Conservation (phyloP, 768 basidiomycete species). For the Suillus tomentosus region DNA sequence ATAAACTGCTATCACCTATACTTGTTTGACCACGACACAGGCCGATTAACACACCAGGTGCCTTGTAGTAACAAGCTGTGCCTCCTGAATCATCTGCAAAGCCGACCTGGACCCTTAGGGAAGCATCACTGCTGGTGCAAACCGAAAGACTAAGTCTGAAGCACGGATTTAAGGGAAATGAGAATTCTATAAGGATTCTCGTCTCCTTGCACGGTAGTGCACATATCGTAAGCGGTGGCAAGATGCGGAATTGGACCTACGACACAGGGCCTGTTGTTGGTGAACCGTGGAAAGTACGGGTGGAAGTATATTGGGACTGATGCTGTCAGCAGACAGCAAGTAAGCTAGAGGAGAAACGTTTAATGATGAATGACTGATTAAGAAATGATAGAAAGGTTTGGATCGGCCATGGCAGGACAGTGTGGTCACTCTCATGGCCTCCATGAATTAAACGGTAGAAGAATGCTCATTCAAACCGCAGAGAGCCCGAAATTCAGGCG, state of each 20-base stretch:
- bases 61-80: neutral
- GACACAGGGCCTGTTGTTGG: neutral
- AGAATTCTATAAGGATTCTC: neutral
- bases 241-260: neutral
- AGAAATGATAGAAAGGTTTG: neutral
- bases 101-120: neutral
- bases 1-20: neutral
- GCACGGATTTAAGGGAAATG: neutral
- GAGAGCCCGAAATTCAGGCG: neutral
- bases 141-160: neutral
- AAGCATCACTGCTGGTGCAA: neutral
- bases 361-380: neutral
- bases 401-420: neutral
- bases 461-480: neutral
- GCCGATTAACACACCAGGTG: neutral
- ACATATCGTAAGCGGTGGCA: neutral
- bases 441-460: neutral
- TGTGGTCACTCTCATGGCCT: neutral
- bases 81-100: neutral
- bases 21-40: neutral
- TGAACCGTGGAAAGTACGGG: neutral
- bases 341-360: neutral
- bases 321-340: neutral
- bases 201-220: neutral
- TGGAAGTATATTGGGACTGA: neutral